Evolutionary conservation across 352 stramenopile genomes (phyloP).

Genomic region (Globisporangium splendens): DNA sequence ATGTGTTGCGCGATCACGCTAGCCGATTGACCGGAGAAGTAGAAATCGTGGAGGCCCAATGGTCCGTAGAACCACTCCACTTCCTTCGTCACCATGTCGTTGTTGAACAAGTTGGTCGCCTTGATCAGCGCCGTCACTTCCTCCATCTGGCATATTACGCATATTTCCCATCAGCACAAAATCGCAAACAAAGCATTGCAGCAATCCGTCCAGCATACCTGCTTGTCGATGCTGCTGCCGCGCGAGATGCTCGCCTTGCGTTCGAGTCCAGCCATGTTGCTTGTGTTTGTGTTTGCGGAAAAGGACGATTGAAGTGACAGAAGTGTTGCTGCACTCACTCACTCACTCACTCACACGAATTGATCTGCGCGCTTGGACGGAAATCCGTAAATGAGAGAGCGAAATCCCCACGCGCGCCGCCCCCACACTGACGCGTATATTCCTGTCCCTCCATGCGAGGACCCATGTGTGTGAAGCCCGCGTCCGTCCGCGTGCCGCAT

Average conservation of each 20-base stretch:
- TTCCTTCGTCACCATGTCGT: constrained; percentile 53
- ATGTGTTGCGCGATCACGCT: constrained; percentile 73
- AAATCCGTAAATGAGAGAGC: neutral
- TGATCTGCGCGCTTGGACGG: constrained; percentile 5
- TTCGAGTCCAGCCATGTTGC: constrained; percentile 7
- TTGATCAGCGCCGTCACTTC: constrained; percentile 61
- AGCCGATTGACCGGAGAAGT: constrained; percentile 68
- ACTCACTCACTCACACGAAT: no score
- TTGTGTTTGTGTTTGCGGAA: neutral
- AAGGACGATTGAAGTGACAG: no score
- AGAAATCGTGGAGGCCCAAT: constrained; percentile 80
- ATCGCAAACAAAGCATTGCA: no score
- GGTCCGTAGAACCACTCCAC: constrained; percentile 84
- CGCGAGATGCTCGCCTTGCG: constrained; percentile 14
- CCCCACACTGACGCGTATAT: no score
- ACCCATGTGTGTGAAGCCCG: no score
- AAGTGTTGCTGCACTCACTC: no score
- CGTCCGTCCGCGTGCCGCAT: no score
- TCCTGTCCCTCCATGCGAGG: no score
- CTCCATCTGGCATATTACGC: constrained; percentile 34
- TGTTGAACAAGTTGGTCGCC: constrained; percentile 54
- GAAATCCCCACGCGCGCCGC: neutral
- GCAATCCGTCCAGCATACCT: neutral
- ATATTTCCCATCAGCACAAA: no score
- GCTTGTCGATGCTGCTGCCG: constrained; percentile 15